These are phyloP conservation scores for Mortierella antarctica DNA, from an alignment of 192 early-diverging fungal species.

Conservation along the genomic window DNA sequence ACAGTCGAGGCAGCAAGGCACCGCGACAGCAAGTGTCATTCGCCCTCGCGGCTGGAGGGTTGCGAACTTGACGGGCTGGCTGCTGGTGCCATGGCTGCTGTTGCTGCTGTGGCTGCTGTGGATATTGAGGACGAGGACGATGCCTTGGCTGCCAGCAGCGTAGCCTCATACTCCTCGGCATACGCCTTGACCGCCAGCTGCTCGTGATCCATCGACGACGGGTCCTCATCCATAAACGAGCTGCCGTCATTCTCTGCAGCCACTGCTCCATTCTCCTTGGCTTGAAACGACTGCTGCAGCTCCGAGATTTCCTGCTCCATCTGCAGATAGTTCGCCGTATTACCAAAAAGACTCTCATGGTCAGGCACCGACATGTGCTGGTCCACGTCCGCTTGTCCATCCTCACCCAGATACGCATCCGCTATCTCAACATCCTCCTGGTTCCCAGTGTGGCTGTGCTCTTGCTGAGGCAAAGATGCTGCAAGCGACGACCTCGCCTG, in stretches of 20 bases:
- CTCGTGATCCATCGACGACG: conserved; percentile 21
- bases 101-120: too few species aligned
- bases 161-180: conserved; percentile 34
- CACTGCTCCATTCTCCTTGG: background rate
- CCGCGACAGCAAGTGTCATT: background rate
- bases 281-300: conserved; percentile 21
- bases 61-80: conserved; percentile 23
- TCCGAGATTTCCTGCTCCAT: conserved; percentile 36
- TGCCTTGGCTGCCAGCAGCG: background rate
- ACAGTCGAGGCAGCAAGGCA: too few species aligned
- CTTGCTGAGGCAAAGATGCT: background rate
- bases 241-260: background rate
- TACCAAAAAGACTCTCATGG: conserved; percentile 38
- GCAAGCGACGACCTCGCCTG: background rate
- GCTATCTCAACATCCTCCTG: conserved; percentile 4
- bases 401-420: background rate
- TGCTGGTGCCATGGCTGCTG: conserved; percentile 5
- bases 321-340: conserved; percentile 37
- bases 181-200: conserved; percentile 39
- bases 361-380: conserved; percentile 37
- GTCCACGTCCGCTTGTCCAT: conserved; percentile 4
- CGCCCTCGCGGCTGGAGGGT: conserved; percentile 17
- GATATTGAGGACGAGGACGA: too few species aligned
- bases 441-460: background rate
- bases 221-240: conserved; percentile 38